Percentiles rank a stretch among this genome's conserved stretches.
phyloP scores from a whole-genome alignment of 306 rosid species.

The Myrica gale region DNA sequence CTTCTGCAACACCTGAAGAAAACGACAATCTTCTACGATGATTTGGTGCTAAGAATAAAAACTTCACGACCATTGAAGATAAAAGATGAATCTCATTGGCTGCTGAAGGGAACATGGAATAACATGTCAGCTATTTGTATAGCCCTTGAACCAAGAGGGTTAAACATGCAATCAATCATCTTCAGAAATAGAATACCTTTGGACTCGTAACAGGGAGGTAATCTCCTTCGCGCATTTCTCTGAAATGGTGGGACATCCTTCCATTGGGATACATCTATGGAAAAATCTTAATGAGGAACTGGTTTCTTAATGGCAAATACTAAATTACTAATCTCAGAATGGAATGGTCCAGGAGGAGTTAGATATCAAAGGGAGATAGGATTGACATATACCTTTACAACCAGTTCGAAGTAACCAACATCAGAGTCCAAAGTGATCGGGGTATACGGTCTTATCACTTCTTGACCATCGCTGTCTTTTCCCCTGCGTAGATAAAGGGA shows the following conservation, averaged over 20 bases:
- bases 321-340: no score
- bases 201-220: slow-evolving; percentile 66
- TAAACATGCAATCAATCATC: no score
- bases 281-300: slow-evolving; percentile 2
- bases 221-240: slow-evolving; percentile 66
- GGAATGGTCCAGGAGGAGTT: background rate
- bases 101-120: no score
- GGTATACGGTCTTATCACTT: slow-evolving; percentile 67
- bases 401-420: slow-evolving; percentile 72
- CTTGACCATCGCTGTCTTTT: slow-evolving; percentile 53
- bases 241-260: slow-evolving; percentile 79
- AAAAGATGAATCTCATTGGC: no score
- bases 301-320: background rate
- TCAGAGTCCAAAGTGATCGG: slow-evolving; percentile 77
- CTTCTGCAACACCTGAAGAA: no score
- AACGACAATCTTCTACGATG: no score
- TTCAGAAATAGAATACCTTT: slow-evolving; percentile 35
- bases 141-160: no score
- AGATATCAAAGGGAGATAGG: background rate
- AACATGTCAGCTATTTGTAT: no score
- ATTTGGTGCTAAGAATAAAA: no score
- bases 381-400: slow-evolving; percentile 49
- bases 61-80: no score
- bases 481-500: slow-evolving; percentile 44
- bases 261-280: slow-evolving; percentile 76